Percentiles rank a stretch among this genome's conserved stretches.
phyloP scores from a whole-genome alignment of 2,329 filamentous ascomycete genomes.

The Colletotrichum orchidophilum region DNA sequence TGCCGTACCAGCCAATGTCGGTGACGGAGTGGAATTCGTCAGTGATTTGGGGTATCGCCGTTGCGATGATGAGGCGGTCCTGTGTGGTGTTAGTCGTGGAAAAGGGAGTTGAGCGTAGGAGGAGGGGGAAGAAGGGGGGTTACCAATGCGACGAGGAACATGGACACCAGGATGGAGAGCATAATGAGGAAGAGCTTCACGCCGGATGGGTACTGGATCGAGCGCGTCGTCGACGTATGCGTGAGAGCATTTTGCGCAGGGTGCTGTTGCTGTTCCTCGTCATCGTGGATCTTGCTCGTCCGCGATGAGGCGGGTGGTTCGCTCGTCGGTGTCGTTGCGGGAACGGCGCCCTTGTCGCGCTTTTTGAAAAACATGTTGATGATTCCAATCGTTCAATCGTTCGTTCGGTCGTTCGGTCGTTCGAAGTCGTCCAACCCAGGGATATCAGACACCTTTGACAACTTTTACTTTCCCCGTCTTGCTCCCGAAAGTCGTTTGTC shows the following conservation, averaged over 20 bases:
- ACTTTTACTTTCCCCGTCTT: not conserved
- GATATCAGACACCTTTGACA: not conserved
- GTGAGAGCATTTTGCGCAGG: not conserved
- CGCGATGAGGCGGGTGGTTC: conserved; percentile 9
- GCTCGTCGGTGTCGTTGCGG: not conserved
- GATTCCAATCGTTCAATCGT: not conserved
- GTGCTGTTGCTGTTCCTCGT: not conserved
- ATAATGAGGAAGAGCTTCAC: conserved; percentile 36
- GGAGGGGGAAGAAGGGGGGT: not conserved
- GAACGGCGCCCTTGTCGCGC: conserved; percentile 2
- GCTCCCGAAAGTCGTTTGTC: not conserved
- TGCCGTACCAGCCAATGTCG: conserved; percentile 44
- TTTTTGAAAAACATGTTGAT: conserved; percentile 26
- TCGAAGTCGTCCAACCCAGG: not conserved
- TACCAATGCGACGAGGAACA: conserved; percentile 34
- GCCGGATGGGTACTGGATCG: conserved; percentile 22
- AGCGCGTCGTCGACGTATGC: conserved; percentile 11
- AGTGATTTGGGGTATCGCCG: conserved; percentile 45
- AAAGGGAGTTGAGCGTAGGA: not conserved
- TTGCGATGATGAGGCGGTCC: conserved; percentile 53
- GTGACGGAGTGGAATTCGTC: conserved; percentile 41
- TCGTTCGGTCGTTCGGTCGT: not conserved
- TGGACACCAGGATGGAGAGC: conserved; percentile 29
- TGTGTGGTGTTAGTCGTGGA: not conserved
- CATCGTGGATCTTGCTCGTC: conserved; percentile 25